phyloP scores from a whole-genome alignment of 257 asterid genomes.

The Solanum chilense region DNA sequence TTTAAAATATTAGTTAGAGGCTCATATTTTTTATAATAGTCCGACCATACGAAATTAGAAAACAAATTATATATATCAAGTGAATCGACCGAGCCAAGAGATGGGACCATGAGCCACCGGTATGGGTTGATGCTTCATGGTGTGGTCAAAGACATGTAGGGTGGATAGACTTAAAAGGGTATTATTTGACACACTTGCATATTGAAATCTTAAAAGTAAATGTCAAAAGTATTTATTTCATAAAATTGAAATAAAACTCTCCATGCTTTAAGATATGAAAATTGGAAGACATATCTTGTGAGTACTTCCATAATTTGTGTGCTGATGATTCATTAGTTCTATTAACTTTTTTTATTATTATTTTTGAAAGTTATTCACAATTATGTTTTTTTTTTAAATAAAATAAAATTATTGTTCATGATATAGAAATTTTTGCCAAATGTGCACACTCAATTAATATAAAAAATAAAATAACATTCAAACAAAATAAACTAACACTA shows the following conservation, averaged over 20 bases:
- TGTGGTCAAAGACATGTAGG: not conserved
- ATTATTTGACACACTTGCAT: accelerated
- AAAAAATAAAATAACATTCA: not conserved
- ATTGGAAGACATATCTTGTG: not conserved
- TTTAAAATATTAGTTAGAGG: not conserved
- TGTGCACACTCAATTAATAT: not conserved
- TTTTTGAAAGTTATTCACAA: not conserved
- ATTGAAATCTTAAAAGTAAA: not conserved
- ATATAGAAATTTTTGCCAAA: not conserved
- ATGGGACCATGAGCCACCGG: not conserved
- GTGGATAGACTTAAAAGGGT: not conserved
- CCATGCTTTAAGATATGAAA: not conserved
- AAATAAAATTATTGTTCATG: not conserved
- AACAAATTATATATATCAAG: not conserved
- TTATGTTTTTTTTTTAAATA: not conserved
- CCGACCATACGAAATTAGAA: not conserved
- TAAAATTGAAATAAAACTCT: not conserved
- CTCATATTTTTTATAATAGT: not conserved
- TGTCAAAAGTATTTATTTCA: not conserved
- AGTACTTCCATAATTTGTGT: not conserved
- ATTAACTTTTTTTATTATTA: not conserved
- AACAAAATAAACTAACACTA: not conserved
- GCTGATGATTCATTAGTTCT: not conserved
- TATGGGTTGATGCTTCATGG: not conserved
- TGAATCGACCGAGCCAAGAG: not conserved